Evolutionary conservation across 768 basidiomycete species (phyloP).

Genomic region (Boletus rubroflammeus): DNA sequence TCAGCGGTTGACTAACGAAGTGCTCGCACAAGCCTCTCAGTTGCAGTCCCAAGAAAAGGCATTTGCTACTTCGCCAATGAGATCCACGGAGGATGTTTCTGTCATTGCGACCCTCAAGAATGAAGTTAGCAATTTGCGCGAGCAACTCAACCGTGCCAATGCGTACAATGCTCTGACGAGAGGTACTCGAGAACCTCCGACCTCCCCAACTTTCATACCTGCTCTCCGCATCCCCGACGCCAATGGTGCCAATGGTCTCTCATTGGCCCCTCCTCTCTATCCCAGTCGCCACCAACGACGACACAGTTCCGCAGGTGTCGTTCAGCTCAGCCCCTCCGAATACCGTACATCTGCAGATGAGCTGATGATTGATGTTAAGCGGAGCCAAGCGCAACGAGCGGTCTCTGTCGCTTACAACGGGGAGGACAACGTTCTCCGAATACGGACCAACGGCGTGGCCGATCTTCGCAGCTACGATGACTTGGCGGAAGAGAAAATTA

Average conservation of each 20-base stretch:
- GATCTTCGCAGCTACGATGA: constrained; percentile 80
- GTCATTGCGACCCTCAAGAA: constrained; percentile 87
- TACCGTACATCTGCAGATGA: constrained; percentile 77
- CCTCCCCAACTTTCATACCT: constrained; percentile 85
- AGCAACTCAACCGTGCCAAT: constrained; percentile 94
- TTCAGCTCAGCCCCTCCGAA: constrained; percentile 55
- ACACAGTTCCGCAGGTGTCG: constrained; percentile 83
- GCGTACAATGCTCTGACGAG: constrained; percentile 85
- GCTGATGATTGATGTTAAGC: constrained; percentile 69
- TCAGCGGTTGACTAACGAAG: constrained; percentile 73
- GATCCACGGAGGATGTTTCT: constrained; percentile 77
- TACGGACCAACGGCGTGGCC: constrained; percentile 61
- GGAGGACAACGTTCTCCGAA: constrained; percentile 67
- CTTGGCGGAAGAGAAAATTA: constrained; percentile 92
- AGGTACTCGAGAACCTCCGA: constrained; percentile 67
- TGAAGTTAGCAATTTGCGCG: constrained; percentile 88
- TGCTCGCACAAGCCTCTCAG: constrained; percentile 66
- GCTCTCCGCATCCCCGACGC: constrained; percentile 57
- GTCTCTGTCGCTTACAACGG: constrained; percentile 88
- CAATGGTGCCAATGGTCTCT: constrained; percentile 40
- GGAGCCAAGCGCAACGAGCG: constrained; percentile 71
- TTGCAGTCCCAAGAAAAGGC: constrained; percentile 74
- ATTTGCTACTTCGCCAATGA: constrained; percentile 58
- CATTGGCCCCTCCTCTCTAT: constrained; percentile 34
- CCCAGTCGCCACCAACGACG: constrained; percentile 69